These are phyloP conservation scores for Colletotrichum aenigma DNA, from an alignment of 2,329 filamentous ascomycete genomes.

Conservation along the genomic window DNA sequence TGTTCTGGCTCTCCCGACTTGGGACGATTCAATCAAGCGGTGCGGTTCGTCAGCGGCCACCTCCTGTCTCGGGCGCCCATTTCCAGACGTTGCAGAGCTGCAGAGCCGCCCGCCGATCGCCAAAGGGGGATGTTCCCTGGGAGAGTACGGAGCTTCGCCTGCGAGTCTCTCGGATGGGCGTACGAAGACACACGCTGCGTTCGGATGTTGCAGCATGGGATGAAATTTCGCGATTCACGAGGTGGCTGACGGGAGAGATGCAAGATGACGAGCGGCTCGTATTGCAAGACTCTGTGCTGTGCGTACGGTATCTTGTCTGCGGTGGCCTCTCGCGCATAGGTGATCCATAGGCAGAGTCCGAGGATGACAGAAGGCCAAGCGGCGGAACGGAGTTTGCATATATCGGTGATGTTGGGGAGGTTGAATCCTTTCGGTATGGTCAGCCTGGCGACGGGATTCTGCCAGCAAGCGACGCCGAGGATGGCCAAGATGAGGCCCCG, in stretches of 20 bases:
- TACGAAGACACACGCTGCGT: neutral
- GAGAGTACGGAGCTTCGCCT: neutral
- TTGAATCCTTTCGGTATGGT: neutral
- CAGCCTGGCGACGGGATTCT: neutral
- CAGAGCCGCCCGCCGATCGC: neutral
- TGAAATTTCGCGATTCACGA: neutral
- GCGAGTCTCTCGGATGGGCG: neutral
- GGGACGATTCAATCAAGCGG: neutral
- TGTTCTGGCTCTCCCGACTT: neutral
- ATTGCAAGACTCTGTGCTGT: neutral
- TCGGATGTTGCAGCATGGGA: neutral
- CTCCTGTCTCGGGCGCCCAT: neutral
- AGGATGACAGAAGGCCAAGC: neutral
- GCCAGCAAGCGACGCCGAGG: neutral
- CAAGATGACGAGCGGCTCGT: neutral
- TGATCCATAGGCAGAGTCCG: neutral
- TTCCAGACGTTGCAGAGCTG: neutral
- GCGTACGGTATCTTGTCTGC: neutral
- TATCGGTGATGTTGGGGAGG: neutral
- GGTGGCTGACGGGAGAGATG: neutral
- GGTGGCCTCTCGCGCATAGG: neutral
- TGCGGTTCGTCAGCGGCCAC: neutral
- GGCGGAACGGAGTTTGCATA: neutral
- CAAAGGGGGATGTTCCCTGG: neutral
- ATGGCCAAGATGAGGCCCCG: constrained; percentile 2